Percentiles rank a stretch among this genome's conserved stretches.
phyloP scores from a whole-genome alignment of 441 rosid species.

The Pelargonium myrrhifolium region DNA sequence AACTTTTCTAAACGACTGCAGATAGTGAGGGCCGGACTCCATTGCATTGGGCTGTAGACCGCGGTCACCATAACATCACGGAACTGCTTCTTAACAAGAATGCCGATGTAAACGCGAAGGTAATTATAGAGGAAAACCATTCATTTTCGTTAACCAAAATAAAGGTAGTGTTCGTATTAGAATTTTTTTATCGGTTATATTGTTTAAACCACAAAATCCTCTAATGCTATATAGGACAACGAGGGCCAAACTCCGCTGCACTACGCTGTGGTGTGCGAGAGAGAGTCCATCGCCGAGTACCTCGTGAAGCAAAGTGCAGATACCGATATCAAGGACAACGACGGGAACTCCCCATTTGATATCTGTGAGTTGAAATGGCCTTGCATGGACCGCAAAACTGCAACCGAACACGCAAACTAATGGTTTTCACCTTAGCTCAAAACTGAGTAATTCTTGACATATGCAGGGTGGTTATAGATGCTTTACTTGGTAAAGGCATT shows the following conservation, averaged over 20 bases:
- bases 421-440: slow-evolving; percentile 7
- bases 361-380: slow-evolving; percentile 69
- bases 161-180: background rate
- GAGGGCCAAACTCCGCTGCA: slow-evolving; percentile 95
- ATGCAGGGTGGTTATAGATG: slow-evolving; percentile 26
- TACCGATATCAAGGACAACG: slow-evolving; percentile 49
- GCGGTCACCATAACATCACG: slow-evolving; percentile 57
- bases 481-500: slow-evolving; percentile 6
- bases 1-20: slow-evolving; percentile 30
- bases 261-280: slow-evolving; percentile 83
- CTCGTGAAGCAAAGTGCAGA: slow-evolving; percentile 76
- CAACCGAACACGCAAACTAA: slow-evolving; percentile 22
- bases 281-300: slow-evolving; percentile 65
- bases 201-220: background rate
- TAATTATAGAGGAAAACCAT: slow-evolving; percentile 13
- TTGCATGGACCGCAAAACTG: slow-evolving; percentile 33
- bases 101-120: slow-evolving; percentile 81
- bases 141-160: background rate
- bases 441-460: slow-evolving; percentile 9
- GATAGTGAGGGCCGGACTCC: slow-evolving; percentile 93
- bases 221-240: slow-evolving; percentile 46
- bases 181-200: background rate
- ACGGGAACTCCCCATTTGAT: slow-evolving; percentile 56
- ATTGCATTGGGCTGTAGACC: slow-evolving; percentile 97
- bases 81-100: slow-evolving; percentile 52